Evolutionary conservation across 2,329 filamentous ascomycete species (phyloP).

Genomic region (Lachnellula hyalina): DNA sequence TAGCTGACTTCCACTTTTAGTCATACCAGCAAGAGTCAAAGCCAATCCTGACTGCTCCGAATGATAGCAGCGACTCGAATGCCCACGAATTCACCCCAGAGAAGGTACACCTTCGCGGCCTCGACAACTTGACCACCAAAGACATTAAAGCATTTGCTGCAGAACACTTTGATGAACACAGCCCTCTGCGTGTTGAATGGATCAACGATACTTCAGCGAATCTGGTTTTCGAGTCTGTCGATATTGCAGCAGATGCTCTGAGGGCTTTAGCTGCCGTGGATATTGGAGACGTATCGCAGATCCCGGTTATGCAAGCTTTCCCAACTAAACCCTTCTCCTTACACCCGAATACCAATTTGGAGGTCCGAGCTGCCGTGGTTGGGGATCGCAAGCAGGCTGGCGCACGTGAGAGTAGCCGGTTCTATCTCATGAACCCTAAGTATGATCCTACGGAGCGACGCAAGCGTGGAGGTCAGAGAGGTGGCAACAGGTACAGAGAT

Average conservation of each 20-base stretch:
- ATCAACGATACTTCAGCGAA: constrained; percentile 92
- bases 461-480: constrained; percentile 46
- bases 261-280: constrained; percentile 44
- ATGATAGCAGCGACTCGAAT: constrained; percentile 22
- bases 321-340: constrained; percentile 63
- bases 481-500: constrained; percentile 55
- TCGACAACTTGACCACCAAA: constrained; percentile 74
- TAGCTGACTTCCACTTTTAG: constrained; percentile 15
- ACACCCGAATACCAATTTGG: constrained; percentile 64
- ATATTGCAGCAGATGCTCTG: constrained; percentile 49
- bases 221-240: constrained; percentile 63
- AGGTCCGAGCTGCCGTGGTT: constrained; percentile 67
- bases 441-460: constrained; percentile 74
- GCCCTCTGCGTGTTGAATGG: constrained; percentile 73
- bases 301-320: constrained; percentile 59
- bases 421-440: constrained; percentile 88
- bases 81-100: constrained; percentile 19
- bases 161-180: constrained; percentile 55
- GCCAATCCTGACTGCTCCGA: constrained; percentile 21
- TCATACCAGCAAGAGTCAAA: constrained; percentile 12
- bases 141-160: constrained; percentile 72
- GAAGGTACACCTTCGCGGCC: constrained; percentile 64
- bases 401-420: constrained; percentile 76
- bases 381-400: constrained; percentile 75
- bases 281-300: constrained; percentile 47